Evolutionary conservation across 2,329 filamentous ascomycete genomes (phyloP), one percentile per base, ranked within the genome.

Genomic region (Cladosporium sphaerospermum): DNA sequence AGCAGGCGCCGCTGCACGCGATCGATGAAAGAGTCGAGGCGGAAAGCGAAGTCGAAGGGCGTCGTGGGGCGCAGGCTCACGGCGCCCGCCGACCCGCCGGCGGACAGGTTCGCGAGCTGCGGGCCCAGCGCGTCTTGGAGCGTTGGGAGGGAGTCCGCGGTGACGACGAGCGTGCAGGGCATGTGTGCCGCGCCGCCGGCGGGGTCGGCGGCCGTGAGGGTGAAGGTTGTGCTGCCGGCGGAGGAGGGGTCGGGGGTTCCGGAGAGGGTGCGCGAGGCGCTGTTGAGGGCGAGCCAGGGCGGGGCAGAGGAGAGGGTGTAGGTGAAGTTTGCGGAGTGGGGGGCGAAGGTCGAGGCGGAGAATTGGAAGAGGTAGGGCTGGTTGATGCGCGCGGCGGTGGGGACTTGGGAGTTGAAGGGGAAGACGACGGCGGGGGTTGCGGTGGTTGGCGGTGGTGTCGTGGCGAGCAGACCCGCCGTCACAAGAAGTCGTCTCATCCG

Each of bases 381-480:
- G 39, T 78, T 80, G 55, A 87, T 75, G 59, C 86, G 80, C 16
- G 88, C 89, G 50, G 91, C 85, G 3, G 86, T 85, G 32, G 89
- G 89, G 1, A 95, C 78, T 68, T 96, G 90, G 2, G 88, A 84
- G 69, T 93, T 95, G 68, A 95, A 77, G 1, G 89, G 89, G 61
- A 91, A 92, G 44, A 75, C 74, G 49, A 72, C 63, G 42, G 68
- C 66, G 14, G 71, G 70, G 19, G 56, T 59, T 53, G 68, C 67
- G 36, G 33, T 33, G 23, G 28, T 28, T n/a, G 40, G 28, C 3
- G 16, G 6, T 39, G 36, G 13, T 28, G 44, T 47, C 23, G 42
- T 41, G 6, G 41, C 28, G n/a, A 46, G 14, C 34, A 46, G 36
- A 36, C 23, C 34, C 11, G 31, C 33, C 11, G 37, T 34, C 7